Evolutionary conservation across 2,329 filamentous ascomycete species (phyloP).

Genomic region (Ceratocystis lukuohia): DNA sequence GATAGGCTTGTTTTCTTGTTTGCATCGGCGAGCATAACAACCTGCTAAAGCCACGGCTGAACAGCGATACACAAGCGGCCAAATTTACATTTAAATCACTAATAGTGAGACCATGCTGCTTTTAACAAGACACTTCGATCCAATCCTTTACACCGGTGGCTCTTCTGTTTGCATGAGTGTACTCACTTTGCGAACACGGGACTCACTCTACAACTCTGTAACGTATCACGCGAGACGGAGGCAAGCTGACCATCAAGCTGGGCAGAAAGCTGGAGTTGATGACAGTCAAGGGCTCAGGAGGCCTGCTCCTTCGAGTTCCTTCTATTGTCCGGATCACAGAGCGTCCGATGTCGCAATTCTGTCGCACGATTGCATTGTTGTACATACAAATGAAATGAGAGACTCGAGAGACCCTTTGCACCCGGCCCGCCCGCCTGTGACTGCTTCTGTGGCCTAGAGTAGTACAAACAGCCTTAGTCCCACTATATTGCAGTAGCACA

Average conservation of each 20-base stretch:
- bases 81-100: background rate
- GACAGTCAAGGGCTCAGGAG: no score
- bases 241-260: background rate
- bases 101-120: background rate
- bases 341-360: no score
- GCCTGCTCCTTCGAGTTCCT: background rate
- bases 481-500: background rate
- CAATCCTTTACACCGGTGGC: background rate
- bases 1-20: background rate
- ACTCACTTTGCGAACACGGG: background rate
- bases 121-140: background rate
- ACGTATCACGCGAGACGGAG: background rate
- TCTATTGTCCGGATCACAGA: background rate
- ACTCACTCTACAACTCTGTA: conserved; percentile 1
- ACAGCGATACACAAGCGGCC: background rate
- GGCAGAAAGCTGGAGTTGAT: no score
- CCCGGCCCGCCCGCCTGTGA: background rate
- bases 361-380: background rate
- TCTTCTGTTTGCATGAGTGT: background rate
- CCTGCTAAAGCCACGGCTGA: background rate
- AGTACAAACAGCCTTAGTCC: background rate
- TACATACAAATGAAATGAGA: background rate
- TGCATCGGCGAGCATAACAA: background rate
- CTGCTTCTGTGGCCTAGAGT: background rate
- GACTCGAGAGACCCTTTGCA: background rate